Conservation (phyloP, 192 early-diverging fungal species). For the Dimargaris cristalligena region DNA sequence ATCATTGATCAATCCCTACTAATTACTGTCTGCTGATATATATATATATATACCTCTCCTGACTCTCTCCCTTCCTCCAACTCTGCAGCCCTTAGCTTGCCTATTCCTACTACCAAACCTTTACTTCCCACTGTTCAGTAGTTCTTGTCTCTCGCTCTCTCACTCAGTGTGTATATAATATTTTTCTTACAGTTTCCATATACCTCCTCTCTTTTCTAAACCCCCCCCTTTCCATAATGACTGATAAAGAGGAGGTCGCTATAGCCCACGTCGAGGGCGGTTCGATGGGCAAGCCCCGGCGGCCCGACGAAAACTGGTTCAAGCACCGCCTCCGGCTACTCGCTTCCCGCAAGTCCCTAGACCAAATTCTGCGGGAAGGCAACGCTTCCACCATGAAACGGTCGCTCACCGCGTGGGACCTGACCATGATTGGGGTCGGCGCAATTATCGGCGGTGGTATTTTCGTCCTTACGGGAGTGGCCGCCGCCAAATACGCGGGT, state of each 20-base stretch:
- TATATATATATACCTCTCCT: too few species aligned
- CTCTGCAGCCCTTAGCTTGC: too few species aligned
- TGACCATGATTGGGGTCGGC: constrained; percentile 49
- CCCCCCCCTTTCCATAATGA: too few species aligned
- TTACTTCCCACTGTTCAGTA: too few species aligned
- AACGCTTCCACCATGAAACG: constrained; percentile 31
- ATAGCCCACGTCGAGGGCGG: not conserved
- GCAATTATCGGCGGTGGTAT: constrained; percentile 71
- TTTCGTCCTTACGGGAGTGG: constrained; percentile 56
- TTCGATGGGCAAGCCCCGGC: not conserved
- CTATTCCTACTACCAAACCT: too few species aligned
- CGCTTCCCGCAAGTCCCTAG: constrained; percentile 21
- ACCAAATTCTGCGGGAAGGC: constrained; percentile 26
- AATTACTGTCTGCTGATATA: too few species aligned
- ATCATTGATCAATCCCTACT: too few species aligned
- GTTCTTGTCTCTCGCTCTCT: too few species aligned
- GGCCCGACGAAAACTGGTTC: not conserved
- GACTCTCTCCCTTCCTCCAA: too few species aligned
- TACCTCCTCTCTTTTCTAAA: too few species aligned
- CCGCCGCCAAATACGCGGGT: constrained; percentile 60
- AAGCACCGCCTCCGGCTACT: constrained; percentile 9
- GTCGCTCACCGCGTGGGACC: constrained; percentile 36
- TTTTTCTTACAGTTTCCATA: too few species aligned
- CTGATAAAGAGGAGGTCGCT: not conserved
- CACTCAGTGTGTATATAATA: too few species aligned